phyloP scores from a whole-genome alignment of 2,329 filamentous ascomycete species.

The Ceratocystis papillata region DNA sequence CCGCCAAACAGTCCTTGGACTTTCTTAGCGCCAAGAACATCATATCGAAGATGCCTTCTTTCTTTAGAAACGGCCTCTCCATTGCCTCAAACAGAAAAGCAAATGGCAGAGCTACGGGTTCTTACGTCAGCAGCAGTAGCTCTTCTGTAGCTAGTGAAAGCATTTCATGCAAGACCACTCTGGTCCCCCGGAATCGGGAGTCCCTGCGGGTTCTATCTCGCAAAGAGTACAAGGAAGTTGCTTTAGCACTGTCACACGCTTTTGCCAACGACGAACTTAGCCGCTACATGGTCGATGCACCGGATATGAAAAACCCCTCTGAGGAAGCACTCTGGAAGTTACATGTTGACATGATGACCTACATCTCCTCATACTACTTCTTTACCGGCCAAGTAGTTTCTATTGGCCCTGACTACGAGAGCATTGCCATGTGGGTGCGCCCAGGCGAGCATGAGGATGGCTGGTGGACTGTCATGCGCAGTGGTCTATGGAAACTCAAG shows the following conservation, averaged over 20 bases:
- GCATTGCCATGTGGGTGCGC: conserved; percentile 70
- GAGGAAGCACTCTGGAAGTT: conserved; percentile 63
- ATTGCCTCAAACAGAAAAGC: conserved; percentile 32
- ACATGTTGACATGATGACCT: conserved; percentile 66
- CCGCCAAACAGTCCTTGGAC: background rate
- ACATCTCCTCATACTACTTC: conserved; percentile 64
- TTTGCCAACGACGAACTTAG: conserved; percentile 66
- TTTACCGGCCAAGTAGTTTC: conserved; percentile 63
- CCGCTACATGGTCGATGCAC: conserved; percentile 62
- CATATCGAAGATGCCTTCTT: conserved; percentile 10
- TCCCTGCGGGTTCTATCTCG: conserved; percentile 40
- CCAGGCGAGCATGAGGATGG: conserved; percentile 64
- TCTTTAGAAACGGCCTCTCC: conserved; percentile 7
- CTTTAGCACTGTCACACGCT: conserved; percentile 60
- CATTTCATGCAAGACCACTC: conserved; percentile 28
- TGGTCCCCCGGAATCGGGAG: conserved; percentile 40
- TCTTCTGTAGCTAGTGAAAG: background rate
- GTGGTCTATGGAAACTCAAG: conserved; percentile 65
- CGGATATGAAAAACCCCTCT: conserved; percentile 52
- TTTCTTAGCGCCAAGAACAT: background rate
- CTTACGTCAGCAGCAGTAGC: background rate
- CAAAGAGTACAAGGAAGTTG: conserved; percentile 59
- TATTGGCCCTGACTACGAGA: conserved; percentile 64
- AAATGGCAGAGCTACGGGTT: conserved; percentile 33
- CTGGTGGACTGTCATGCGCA: conserved; percentile 59